A percentile compares a stretch with the other conserved stretches of the same genome.
Conservation (phyloP, 345 rosid species). For the Pistacia integerrima region DNA sequence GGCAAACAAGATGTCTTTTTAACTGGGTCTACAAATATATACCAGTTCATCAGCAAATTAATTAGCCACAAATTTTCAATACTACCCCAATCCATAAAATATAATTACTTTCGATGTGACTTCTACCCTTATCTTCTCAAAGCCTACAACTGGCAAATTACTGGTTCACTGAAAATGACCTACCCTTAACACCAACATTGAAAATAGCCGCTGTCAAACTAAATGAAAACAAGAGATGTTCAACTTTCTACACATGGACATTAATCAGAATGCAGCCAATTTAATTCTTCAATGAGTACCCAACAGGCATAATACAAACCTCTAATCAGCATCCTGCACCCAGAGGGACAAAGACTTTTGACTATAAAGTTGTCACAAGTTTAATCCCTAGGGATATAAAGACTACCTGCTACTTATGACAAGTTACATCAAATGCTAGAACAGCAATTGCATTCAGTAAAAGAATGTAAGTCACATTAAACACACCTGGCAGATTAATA, state of each 20-base stretch:
- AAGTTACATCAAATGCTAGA: neutral
- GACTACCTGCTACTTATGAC: neutral
- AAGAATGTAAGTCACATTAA: neutral
- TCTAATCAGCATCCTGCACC: neutral
- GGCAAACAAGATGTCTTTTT: too few species aligned
- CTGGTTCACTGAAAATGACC: neutral
- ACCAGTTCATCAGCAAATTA: too few species aligned
- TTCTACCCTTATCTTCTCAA: neutral
- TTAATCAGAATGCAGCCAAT: neutral
- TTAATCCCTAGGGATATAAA: neutral
- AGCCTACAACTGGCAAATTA: neutral
- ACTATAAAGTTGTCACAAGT: neutral
- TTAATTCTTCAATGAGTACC: neutral
- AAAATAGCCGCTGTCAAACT: neutral
- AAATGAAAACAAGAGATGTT: neutral
- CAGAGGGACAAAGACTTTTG: neutral
- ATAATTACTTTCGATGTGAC: neutral
- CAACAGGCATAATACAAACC: neutral
- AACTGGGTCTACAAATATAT: too few species aligned
- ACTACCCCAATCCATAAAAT: neutral
- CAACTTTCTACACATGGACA: conserved; percentile 6
- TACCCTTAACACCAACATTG: neutral
- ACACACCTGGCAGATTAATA: neutral
- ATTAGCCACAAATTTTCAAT: neutral
- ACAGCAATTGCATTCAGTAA: neutral